A percentile compares a stretch with the other conserved stretches of the same genome.
phyloP scores from a whole-genome alignment of 2,329 filamentous ascomycete species.

The Paecilomyces formosus region DNA sequence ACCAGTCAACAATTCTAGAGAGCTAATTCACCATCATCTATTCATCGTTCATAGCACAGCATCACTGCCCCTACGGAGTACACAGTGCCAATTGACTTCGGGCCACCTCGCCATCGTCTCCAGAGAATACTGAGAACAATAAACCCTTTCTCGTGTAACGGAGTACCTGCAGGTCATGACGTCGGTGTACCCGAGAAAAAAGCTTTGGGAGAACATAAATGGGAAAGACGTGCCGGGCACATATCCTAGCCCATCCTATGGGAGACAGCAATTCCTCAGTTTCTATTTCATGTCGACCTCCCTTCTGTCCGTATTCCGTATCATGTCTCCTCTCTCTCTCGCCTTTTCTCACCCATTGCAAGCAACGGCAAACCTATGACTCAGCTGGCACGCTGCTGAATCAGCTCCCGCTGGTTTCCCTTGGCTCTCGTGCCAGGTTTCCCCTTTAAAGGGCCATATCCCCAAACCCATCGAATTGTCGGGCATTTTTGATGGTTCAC shows the following conservation, averaged over 20 bases:
- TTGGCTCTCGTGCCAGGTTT: not conserved
- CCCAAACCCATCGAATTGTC: too few relatives aligned
- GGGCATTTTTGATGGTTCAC: not conserved
- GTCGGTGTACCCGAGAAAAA: not conserved
- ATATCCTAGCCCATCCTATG: not conserved
- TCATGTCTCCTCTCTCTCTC: not conserved
- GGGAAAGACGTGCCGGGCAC: not conserved
- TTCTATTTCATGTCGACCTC: not conserved
- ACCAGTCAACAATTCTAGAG: too few relatives aligned
- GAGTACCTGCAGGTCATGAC: not conserved
- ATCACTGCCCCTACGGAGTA: too few relatives aligned
- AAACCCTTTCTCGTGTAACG: not conserved
- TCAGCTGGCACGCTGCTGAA: not conserved
- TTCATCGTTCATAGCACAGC: too few relatives aligned
- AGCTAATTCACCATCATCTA: too few relatives aligned
- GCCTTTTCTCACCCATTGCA: not conserved
- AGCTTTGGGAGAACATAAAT: not conserved
- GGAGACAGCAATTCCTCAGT: not conserved
- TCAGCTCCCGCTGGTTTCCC: not conserved
- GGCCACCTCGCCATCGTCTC: too few relatives aligned
- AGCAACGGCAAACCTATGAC: not conserved
- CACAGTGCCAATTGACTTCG: too few relatives aligned
- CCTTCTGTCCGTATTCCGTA: not conserved
- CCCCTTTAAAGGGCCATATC: not conserved
- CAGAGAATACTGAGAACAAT: too few relatives aligned